Evolutionary conservation across 805 yeast genomes (phyloP).

Genomic region (Limtongozyma cylindracea): DNA sequence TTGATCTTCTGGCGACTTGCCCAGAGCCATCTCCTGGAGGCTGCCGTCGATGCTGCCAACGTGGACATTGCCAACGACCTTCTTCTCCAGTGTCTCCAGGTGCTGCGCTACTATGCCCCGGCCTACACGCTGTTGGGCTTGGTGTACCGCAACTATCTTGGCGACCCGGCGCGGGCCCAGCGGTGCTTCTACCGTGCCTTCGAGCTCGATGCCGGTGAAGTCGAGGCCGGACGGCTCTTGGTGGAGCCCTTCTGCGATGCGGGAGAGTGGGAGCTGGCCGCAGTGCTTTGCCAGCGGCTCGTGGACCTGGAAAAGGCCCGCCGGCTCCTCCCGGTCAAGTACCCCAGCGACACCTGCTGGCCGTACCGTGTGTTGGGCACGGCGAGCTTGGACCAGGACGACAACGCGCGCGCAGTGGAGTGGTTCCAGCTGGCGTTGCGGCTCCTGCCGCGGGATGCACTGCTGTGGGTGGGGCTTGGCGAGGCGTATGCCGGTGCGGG

Average conservation of each 20-base stretch:
- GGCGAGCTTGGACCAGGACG: conserved; percentile 41
- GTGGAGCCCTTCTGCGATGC: conserved; percentile 41
- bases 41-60: conserved; percentile 2
- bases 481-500: conserved; percentile 80
- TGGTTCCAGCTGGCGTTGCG: conserved; percentile 75
- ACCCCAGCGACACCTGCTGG: conserved; percentile 31
- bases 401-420: conserved; percentile 60
- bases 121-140: conserved; percentile 65
- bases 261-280: conserved; percentile 71
- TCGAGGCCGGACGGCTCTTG: conserved; percentile 46
- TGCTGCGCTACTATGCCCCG: conserved; percentile 41
- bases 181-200: conserved; percentile 80
- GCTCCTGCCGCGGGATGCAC: conserved; percentile 33
- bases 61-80: conserved; percentile 26
- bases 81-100: conserved; percentile 36
- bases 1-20: conserved; percentile 52
- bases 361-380: conserved; percentile 77
- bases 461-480: conserved; percentile 93
- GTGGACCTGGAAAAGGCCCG: conserved; percentile 37
- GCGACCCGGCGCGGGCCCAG: conserved; percentile 43
- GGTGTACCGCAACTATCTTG: conserved; percentile 30
- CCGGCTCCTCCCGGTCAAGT: conserved; percentile 12
- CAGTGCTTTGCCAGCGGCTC: conserved; percentile 40
- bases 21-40: conserved; percentile 21
- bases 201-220: conserved; percentile 59